Conservation (phyloP, 1,284 basidiomycete species). For the Tilletia walkeri region DNA sequence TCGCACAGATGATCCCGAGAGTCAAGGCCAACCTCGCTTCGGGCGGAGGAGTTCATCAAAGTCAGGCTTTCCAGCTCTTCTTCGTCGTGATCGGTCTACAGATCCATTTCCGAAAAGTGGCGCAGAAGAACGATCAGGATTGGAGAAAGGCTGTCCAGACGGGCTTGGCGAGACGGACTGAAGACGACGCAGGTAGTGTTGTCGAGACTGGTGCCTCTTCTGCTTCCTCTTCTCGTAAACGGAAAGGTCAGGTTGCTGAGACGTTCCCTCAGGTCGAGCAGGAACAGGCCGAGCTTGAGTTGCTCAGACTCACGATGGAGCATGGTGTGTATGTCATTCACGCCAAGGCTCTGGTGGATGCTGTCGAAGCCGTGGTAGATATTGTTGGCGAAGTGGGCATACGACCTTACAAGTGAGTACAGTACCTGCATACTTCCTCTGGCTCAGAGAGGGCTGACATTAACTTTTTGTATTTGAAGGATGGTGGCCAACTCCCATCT, state of each 20-base stretch:
- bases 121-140: constrained; percentile 16
- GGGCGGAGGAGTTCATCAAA: constrained; percentile 7
- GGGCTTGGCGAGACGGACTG: not conserved
- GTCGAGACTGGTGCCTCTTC: no score
- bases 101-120: constrained; percentile 8
- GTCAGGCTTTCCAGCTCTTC: constrained; percentile 11
- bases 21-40: constrained; percentile 3
- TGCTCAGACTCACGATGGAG: constrained; percentile 17
- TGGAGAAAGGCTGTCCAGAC: constrained; percentile 3
- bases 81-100: constrained; percentile 9
- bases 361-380: constrained; percentile 2
- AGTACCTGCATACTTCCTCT: not conserved
- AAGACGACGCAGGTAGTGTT: not conserved
- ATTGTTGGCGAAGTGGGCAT: constrained; percentile 6
- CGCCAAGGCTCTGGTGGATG: constrained; percentile 9
- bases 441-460: not conserved
- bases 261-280: not conserved
- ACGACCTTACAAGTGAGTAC: constrained; percentile 14
- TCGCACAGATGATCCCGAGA: not conserved
- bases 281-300: constrained; percentile 3
- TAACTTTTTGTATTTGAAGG: not conserved
- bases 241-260: not conserved
- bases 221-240: not conserved
- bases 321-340: constrained; percentile 15
- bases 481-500: constrained; percentile 16